These are phyloP conservation scores for Musa balbisiana DNA, from an alignment of 202 grass and related monocot genomes.

Conservation along the genomic window DNA sequence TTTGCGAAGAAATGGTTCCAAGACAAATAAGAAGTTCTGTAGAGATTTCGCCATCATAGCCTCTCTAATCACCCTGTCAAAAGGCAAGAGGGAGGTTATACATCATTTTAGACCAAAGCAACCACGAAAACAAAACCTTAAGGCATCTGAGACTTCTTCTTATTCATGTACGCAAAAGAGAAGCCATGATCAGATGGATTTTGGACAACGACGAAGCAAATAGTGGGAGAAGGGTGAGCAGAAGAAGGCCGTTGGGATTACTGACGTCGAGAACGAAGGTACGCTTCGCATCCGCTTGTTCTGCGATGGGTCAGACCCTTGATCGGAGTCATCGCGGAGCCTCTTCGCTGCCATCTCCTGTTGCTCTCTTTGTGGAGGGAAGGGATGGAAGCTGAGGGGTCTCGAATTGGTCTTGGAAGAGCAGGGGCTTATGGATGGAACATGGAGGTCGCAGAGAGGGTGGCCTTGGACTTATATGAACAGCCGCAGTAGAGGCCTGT, in stretches of 20 bases:
- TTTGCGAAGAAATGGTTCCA: constrained; percentile 67
- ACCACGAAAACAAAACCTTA: background rate
- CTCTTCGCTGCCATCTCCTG: constrained; percentile 57
- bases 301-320: constrained; percentile 36
- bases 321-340: constrained; percentile 38
- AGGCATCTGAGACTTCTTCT: background rate
- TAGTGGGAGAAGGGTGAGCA: background rate
- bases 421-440: background rate
- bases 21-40: constrained; percentile 30
- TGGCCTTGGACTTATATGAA: background rate
- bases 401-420: no score
- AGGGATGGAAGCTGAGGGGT: background rate
- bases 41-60: constrained; percentile 64
- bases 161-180: no score
- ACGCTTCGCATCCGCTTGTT: constrained; percentile 51
- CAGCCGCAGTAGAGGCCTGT: no score
- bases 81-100: background rate
- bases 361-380: background rate
- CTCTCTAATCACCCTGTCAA: constrained; percentile 72
- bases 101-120: background rate
- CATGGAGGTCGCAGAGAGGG: background rate
- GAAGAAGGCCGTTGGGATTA: background rate
- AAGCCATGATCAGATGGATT: no score
- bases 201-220: no score
- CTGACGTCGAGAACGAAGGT: constrained; percentile 74